Base-by-base conservation (phyloP, 1,284 basidiomycete genomes). In the Heterobasidion parviporum region DNA sequence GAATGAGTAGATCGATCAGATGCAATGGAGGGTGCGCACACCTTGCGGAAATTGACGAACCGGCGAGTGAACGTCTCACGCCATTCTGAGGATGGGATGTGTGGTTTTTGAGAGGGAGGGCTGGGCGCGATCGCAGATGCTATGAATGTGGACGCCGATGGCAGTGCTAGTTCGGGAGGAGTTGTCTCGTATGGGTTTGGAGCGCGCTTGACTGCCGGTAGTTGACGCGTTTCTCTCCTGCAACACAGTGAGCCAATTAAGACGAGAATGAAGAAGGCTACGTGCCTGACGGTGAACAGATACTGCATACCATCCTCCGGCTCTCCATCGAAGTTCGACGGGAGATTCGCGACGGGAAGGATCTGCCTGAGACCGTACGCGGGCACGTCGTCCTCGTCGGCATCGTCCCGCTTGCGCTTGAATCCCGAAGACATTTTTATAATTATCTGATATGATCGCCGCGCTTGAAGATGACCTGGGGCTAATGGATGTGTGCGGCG, bases 241-340 rank as follows among this genome's bases (percentile, higher is more conserved):
- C 51, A 59, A n/a, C 41, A 34, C 41, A 41, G 53, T 55, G 60
- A 46, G 60, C 15, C 43, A 56, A 33, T 33, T 16, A 9, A 48
- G 35, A 12, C 46, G 32, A 6, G 14, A 38, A 18, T 44, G 6
- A 26, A 15, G 45, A 38, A 33, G 18, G 38, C 2, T 15, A 61
- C 72, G 55, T 60, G 89, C 88, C 89, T 79, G 53, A 92, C 89
- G 53, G 82, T 82, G 67, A 91, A 91, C 38, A 92, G 74, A 67
- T 92, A 92, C 64, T 92, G 79, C 76, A 87, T 63, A 2, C 90
- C 89, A 68, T 92, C 85, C 63, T 71, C 68, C 1, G 89, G 89
- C 53, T 77, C 77, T 26, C 77, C 82, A 59, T 80, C 70, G 65
- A 84, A 92, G 63, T 82, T 73, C 18, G 72, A 67, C 35, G 87